Conservation (phyloP, 306 rosid genomes). For the Prunus mira region DNA sequence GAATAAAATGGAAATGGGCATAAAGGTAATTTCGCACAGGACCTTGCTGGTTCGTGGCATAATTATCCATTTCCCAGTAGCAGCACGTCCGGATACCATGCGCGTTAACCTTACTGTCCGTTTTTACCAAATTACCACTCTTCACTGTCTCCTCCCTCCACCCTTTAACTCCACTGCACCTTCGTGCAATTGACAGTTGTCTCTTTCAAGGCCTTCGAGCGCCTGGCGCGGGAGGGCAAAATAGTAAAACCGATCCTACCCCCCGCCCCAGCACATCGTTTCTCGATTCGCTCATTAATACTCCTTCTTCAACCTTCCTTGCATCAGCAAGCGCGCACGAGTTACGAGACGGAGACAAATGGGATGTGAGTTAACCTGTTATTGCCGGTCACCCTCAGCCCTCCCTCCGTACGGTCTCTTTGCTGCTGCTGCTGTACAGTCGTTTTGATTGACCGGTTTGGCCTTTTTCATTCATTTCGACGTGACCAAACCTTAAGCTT, state of each 20-base stretch:
- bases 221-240: neutral
- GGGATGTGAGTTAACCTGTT: conserved; percentile 27
- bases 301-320: conserved; percentile 24
- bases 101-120: neutral
- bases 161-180: neutral
- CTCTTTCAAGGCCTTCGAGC: neutral
- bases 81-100: conserved; percentile 8
- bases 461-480: conserved; percentile 27
- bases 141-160: neutral
- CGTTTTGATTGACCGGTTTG: conserved; percentile 48
- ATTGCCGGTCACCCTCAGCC: conserved; percentile 29
- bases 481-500: conserved; percentile 82
- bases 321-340: conserved; percentile 23
- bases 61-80: neutral
- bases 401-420: neutral
- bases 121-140: conserved; percentile 6
- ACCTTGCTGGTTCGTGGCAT: neutral
- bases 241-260: neutral
- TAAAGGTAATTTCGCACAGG: neutral
- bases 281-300: conserved; percentile 26
- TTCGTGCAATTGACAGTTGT: neutral
- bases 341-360: conserved; percentile 14
- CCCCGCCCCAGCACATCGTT: conserved; percentile 22
- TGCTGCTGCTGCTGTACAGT: conserved; percentile 11
- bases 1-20: neutral